Evolutionary conservation across 2,329 filamentous ascomycete genomes (phyloP), one percentile per base, ranked within the genome.

Genomic region (Plenodomus biglobosus): DNA sequence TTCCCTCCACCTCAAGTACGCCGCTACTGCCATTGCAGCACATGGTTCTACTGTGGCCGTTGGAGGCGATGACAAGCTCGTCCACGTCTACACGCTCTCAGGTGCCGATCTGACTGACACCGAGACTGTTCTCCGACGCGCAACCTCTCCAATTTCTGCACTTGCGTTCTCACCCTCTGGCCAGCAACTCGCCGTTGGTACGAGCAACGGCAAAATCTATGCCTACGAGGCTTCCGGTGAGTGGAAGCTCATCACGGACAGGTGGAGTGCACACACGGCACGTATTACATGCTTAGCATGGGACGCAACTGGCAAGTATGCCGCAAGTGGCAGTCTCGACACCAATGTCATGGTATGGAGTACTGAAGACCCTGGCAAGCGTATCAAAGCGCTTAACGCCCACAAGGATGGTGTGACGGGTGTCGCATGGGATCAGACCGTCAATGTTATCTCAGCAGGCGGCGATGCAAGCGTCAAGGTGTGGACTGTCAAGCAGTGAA

Each of bases 361-460:
- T 69, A 73, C 96, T 46, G 76, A 78, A 37, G 88, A 90, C 68
- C 92, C 92, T 0, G 91, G 90, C 2, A 88, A 88, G 72, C 82
- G 92, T 59, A 82, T 95, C 59, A 92, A 94, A 76, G 86, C 85
- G 13, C 75, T 85, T 18, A 95, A 96, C 66, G 91, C 92, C 41
- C 94, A 99, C 76, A 96, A 96, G 75, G 94, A 97, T 66, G 94
- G 94, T 8, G 91, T 97, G 16, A 90, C 87, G 59, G 92, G 89
- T 15, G 87, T 97, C 15, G 81, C 81, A 11, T 99, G 92, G 91
- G 79, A 89, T 78, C 59, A 60, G 48, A 78, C 48, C 73, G 58
- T 55, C 6, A 89, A 82, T 74, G 79, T 97, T 41, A 85, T 88
- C 8, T 95, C 87, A 59, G 84, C 84, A 3, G 94, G 94, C 38